phyloP scores from a whole-genome alignment of 2,329 filamentous ascomycete species.

The Annulohypoxylon truncatum region DNA sequence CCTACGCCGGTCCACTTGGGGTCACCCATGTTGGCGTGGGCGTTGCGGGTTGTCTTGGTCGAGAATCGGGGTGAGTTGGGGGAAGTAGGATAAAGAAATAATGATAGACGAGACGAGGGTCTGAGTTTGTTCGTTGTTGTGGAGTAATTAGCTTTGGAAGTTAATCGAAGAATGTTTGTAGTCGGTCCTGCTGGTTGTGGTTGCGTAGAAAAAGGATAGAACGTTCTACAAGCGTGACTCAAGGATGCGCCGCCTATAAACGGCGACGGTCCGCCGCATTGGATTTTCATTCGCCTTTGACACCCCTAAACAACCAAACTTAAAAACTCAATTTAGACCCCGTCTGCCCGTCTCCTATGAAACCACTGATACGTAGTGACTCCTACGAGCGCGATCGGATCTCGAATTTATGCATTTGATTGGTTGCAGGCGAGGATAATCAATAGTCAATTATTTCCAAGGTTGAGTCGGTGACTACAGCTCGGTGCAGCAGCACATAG shows the following conservation, averaged over 20 bases:
- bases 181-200: slow-evolving; percentile 36
- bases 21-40: slow-evolving; percentile 68
- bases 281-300: slow-evolving; percentile 45
- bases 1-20: slow-evolving; percentile 78
- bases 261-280: slow-evolving; percentile 45
- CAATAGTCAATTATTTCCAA: background rate
- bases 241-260: slow-evolving; percentile 49
- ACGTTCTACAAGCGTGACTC: slow-evolving; percentile 51
- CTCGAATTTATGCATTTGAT: slow-evolving; percentile 13
- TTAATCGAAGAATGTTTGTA: slow-evolving; percentile 32
- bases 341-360: background rate
- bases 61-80: slow-evolving; percentile 34
- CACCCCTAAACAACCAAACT: background rate
- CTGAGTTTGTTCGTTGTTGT: slow-evolving; percentile 20
- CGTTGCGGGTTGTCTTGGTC: slow-evolving; percentile 47
- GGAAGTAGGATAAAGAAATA: slow-evolving; percentile 34
- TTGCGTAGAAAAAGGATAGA: slow-evolving; percentile 43
- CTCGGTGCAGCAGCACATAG: background rate
- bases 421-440: background rate
- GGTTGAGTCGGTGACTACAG: background rate
- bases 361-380: slow-evolving; percentile 15
- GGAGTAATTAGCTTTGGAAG: slow-evolving; percentile 20
- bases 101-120: slow-evolving; percentile 19
- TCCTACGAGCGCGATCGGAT: slow-evolving; percentile 14
- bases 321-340: slow-evolving; percentile 17